These are phyloP conservation scores for Ramalina intermedia DNA, from an alignment of 495 filamentous ascomycete genomes.

Conservation along the genomic window DNA sequence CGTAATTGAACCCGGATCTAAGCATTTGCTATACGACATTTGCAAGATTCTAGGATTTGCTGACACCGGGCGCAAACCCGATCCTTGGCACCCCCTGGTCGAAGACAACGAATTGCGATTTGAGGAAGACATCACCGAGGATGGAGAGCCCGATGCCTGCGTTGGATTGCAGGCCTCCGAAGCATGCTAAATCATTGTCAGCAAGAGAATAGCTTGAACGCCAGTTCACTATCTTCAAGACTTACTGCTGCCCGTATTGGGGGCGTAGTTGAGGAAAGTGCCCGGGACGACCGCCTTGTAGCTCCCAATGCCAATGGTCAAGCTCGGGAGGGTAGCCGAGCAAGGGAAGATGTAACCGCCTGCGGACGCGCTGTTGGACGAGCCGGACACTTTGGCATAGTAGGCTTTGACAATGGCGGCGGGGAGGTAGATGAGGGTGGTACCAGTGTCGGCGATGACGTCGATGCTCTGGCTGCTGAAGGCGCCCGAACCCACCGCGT, in stretches of 20 bases:
- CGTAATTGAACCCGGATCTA: too few relatives aligned
- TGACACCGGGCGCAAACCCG: conserved; percentile 37
- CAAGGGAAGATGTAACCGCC: conserved; percentile 63
- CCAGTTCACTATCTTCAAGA: not conserved
- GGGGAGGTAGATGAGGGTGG: conserved; percentile 53
- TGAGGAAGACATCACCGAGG: conserved; percentile 65
- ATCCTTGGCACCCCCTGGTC: conserved; percentile 37
- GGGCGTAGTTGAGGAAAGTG: conserved; percentile 28
- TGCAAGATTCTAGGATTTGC: too few relatives aligned
- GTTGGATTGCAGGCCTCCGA: conserved; percentile 49
- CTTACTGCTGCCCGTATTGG: conserved; percentile 24
- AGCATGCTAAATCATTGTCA: conserved; percentile 19
- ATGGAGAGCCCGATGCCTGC: conserved; percentile 50
- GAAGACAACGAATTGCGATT: conserved; percentile 65
- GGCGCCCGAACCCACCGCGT: conserved; percentile 36
- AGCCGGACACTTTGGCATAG: conserved; percentile 42
- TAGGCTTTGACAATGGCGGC: conserved; percentile 42
- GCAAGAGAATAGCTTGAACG: conserved; percentile 13
- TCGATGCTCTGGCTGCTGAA: conserved; percentile 24
- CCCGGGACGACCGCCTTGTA: conserved; percentile 32
- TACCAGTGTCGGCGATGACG: conserved; percentile 55
- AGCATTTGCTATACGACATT: too few relatives aligned
- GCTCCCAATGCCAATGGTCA: conserved; percentile 41
- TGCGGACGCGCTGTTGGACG: conserved; percentile 27
- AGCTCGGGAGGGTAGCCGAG: conserved; percentile 42